Percentiles rank a stretch among this genome's conserved stretches.
Conservation (phyloP, 176 grass and related monocot species). For the Dactylis glomerata region DNA sequence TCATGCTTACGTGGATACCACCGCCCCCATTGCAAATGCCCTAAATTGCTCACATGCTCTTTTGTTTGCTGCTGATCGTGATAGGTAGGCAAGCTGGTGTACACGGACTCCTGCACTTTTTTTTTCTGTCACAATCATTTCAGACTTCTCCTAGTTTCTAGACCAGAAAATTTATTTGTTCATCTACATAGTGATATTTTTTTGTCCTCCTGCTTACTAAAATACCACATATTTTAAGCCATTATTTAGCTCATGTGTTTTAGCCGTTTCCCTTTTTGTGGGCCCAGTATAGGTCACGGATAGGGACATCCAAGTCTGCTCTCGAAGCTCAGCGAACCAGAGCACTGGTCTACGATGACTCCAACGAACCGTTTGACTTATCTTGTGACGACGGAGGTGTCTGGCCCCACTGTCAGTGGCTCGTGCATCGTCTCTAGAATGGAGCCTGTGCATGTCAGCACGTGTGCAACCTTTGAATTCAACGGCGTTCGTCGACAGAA, state of each 20-base stretch:
- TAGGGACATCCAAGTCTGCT: background rate
- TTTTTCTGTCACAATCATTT: background rate
- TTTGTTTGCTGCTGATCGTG: background rate
- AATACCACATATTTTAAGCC: background rate
- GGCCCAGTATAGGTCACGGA: background rate
- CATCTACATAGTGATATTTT: background rate
- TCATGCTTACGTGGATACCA: too few relatives aligned
- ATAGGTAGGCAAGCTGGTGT: background rate
- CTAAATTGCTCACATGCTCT: background rate
- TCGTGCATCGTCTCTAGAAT: background rate
- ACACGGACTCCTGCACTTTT: background rate
- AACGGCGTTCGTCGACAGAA: background rate
- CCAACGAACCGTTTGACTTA: background rate
- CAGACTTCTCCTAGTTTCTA: background rate
- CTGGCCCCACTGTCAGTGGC: background rate
- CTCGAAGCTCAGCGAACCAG: background rate
- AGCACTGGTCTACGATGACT: background rate
- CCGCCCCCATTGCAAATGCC: too few relatives aligned
- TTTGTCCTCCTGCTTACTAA: too few relatives aligned
- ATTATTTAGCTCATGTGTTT: background rate
- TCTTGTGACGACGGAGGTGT: background rate
- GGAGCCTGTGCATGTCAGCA: background rate
- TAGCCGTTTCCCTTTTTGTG: background rate
- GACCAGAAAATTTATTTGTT: background rate
- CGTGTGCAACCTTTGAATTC: constrained; percentile 15